Base-by-base conservation (phyloP, 352 stramenopile species). In the Phytophthora pistaciae region DNA sequence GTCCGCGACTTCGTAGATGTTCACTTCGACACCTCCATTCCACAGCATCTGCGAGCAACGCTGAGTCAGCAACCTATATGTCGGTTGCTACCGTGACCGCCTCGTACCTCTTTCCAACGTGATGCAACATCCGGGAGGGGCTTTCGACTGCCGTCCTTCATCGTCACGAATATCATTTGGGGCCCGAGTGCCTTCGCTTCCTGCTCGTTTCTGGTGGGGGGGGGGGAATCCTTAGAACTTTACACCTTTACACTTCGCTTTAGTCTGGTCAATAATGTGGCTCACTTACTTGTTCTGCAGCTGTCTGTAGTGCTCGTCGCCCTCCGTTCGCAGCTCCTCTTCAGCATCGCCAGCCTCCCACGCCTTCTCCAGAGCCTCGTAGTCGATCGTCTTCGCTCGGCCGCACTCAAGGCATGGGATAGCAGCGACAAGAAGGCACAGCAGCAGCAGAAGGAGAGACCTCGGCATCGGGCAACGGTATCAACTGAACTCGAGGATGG, bases 111-210 rank as follows among this genome's bases (percentile, higher is more conserved):
- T 86, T 94, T 94, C 87, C 85, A 94, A 23, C 81, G 74, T 40
- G 78, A 72, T n/a, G 87, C 87, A 50, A 93, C 27, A 5, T 80
- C 79, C 46, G 59, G 36, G 18, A 90, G 66, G 20, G 65, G 56
- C 44, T 91, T 76, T 49, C 11, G 46, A 53, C 9, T 21, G 20
- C 60, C n/a, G 0, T 66, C 23, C 3, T 70, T 66, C 16, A 95
- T 68, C 44, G 83, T 92, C 60, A 93, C 85, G 55, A 95, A 95
- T 7, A 95, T 72, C 87, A 95, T 94, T 53, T 94, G 87, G 10
- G 87, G 85, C 6, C 85, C 85, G n/a, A 90, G 52, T 3, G 66
- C 56, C 60, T 89, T 90, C 33, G 82, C 81, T 31, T 88, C 75
- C 3, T 63, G 65, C 7, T 77, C 66, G 27, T 60, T 78, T 38